Conservation (phyloP, 2,329 filamentous ascomycete genomes). For the Lachnellula cervina region DNA sequence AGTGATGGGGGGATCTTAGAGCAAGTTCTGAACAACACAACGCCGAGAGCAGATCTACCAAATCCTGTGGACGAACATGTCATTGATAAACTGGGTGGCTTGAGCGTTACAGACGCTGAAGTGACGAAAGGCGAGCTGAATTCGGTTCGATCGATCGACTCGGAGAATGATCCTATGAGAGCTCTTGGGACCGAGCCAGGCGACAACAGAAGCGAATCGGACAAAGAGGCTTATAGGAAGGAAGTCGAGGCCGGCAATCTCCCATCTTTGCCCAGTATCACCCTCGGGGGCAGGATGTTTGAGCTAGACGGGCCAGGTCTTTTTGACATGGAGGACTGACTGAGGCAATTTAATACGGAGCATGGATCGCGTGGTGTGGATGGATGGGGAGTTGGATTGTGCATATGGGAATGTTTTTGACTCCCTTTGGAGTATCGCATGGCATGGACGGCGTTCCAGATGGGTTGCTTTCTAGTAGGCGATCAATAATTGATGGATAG, state of each 20-base stretch:
- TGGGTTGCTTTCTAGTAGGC: background rate
- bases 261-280: background rate
- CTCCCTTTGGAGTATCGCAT: background rate
- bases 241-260: background rate
- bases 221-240: background rate
- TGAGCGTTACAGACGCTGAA: conserved; percentile 5
- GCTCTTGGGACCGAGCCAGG: background rate
- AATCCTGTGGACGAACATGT: conserved; percentile 27
- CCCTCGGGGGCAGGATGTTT: background rate
- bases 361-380: background rate
- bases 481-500: background rate
- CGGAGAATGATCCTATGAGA: background rate
- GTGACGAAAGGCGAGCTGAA: background rate
- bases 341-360: background rate
- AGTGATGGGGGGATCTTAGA: conserved; percentile 30
- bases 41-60: conserved; percentile 26
- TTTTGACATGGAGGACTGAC: background rate
- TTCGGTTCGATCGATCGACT: background rate
- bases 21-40: conserved; percentile 31
- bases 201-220: background rate
- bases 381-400: background rate
- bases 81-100: conserved; percentile 9
- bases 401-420: background rate
- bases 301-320: background rate
- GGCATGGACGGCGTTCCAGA: background rate